Evolutionary conservation across 1,139 yeast species (phyloP).

Genomic region (Kluyveromyces marxianus): DNA sequence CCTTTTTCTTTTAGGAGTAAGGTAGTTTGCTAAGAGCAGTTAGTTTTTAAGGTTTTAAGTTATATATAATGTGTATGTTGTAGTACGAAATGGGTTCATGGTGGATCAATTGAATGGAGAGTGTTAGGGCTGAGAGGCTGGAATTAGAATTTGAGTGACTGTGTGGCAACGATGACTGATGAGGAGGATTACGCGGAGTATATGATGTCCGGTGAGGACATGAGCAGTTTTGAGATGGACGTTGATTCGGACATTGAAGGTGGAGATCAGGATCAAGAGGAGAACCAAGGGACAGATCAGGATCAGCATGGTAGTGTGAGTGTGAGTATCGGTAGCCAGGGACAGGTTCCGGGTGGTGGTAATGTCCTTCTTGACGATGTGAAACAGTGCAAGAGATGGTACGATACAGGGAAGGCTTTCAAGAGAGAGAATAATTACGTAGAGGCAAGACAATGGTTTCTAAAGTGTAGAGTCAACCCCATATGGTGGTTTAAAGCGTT

Average conservation of each 20-base stretch:
- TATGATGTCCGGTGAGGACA: slow-evolving; percentile 34
- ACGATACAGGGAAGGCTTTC: slow-evolving; percentile 5
- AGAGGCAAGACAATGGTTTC: slow-evolving; percentile 6
- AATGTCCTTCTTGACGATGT: slow-evolving; percentile 1
- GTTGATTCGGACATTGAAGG: slow-evolving; percentile 17
- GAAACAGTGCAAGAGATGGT: slow-evolving; percentile 5
- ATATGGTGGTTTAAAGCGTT: slow-evolving; percentile 10
- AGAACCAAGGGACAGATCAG: background rate
- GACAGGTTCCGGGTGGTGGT: background rate
- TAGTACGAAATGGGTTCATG: too few species aligned
- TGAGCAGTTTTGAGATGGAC: slow-evolving; percentile 22
- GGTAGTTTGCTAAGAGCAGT: background rate
- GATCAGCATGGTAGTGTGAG: slow-evolving; percentile 2
- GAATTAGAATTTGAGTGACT: background rate
- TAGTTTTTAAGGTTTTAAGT: too few species aligned
- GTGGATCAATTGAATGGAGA: background rate
- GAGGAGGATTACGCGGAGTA: slow-evolving; percentile 31
- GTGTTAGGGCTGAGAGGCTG: background rate
- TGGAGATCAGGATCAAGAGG: slow-evolving; percentile 3
- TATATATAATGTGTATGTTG: too few species aligned
- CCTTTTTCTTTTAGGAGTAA: too few species aligned
- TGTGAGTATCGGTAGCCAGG: background rate
- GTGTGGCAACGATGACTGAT: slow-evolving; percentile 14
- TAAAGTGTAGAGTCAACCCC: background rate
- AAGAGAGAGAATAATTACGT: slow-evolving; percentile 6